Evolutionary conservation across 2,329 filamentous ascomycete genomes (phyloP).

Genomic region (Cladosporium phlei): DNA sequence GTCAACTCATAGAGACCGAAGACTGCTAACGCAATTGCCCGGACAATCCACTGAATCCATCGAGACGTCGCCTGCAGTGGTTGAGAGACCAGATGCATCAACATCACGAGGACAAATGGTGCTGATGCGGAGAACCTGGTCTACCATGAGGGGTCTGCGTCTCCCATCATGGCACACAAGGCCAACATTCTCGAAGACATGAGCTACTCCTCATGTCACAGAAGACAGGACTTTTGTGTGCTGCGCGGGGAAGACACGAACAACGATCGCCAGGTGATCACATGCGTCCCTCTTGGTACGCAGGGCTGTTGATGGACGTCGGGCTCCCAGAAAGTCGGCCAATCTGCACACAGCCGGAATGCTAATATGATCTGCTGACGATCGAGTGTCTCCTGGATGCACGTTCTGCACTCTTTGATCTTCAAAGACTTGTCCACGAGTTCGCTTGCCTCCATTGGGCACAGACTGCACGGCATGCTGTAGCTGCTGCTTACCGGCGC

Average conservation of each 20-base stretch:
- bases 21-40: too few species aligned
- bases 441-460: neutral
- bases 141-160: conserved; percentile 12
- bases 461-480: conserved; percentile 11
- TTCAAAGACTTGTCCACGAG: neutral
- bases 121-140: conserved; percentile 12
- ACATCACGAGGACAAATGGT: conserved; percentile 4
- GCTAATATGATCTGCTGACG: too few species aligned
- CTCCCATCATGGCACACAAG: conserved; percentile 6
- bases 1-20: too few species aligned
- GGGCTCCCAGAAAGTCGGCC: neutral
- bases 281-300: conserved; percentile 1
- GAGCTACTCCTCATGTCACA: neutral
- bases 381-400: too few species aligned
- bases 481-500: conserved; percentile 6
- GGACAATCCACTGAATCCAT: too few species aligned
- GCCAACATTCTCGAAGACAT: neutral
- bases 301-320: neutral
- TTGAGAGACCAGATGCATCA: too few species aligned
- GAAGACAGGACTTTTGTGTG: neutral
- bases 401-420: neutral
- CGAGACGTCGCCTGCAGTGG: too few species aligned
- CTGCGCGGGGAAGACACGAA: neutral
- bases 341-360: too few species aligned
- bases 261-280: conserved; percentile 12